Evolutionary conservation across 345 rosid genomes (phyloP).

Genomic region (Nasturtium officinale): DNA sequence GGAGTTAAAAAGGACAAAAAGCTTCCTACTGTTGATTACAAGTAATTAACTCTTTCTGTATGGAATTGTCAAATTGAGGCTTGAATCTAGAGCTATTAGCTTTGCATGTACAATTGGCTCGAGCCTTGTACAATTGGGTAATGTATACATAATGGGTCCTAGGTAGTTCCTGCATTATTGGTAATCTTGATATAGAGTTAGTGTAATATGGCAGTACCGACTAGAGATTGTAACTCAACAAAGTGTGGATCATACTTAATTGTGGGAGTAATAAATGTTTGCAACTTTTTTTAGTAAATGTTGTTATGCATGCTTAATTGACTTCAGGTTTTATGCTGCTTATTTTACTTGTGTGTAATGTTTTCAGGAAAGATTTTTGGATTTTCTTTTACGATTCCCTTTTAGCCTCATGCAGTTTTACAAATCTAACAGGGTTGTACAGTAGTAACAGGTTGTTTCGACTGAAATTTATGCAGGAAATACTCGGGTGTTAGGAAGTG

Average conservation of each 20-base stretch:
- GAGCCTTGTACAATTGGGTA: conserved; percentile 1
- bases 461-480: conserved; percentile 55
- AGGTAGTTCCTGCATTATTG: conserved; percentile 13
- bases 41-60: conserved; percentile 48
- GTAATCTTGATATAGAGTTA: conserved; percentile 18
- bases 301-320: conserved; percentile 4
- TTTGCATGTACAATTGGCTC: conserved; percentile 13
- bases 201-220: neutral
- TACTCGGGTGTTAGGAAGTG: conserved; percentile 79
- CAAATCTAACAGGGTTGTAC: conserved; percentile 15
- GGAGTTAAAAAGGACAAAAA: conserved; percentile 69
- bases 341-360: neutral
- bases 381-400: neutral
- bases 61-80: conserved; percentile 7
- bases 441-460: conserved; percentile 8
- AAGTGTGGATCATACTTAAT: neutral
- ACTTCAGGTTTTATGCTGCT: conserved; percentile 6
- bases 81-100: conserved; percentile 22
- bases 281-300: conserved; percentile 5
- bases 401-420: conserved; percentile 4
- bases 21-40: conserved; percentile 75
- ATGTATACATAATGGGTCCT: neutral
- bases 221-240: conserved; percentile 5
- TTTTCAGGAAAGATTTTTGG: neutral
- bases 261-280: neutral